Evolutionary conservation across 148 eudicot species (phyloP), one percentile per base, ranked within the genome.

Genomic region (Amaranthus palmeri): DNA sequence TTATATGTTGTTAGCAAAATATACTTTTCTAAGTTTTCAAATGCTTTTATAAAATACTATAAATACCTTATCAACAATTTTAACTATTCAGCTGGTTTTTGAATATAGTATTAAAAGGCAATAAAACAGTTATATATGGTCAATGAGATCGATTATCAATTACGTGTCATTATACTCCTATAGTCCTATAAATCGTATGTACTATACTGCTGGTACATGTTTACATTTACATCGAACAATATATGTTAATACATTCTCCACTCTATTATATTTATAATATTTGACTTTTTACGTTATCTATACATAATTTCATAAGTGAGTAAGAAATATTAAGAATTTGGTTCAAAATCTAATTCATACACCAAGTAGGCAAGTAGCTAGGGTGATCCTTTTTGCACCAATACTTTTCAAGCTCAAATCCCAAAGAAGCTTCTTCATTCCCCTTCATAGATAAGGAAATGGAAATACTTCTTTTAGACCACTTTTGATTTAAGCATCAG

Each of bases 401-500:
- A 57, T 72, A 47, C 79, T 68, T 75, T 72, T 73, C 71, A 25
- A 74, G 80, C 82, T 72, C 67, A 45, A 67, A 80, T 77, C 63
- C 76, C 79, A 7, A 78, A 75, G 83, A 86, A 77, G 85, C 92
- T 86, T 80, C 87, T 67, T 66, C 40, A 65, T 72, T 18, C 12
- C 58, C 69, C 56, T 80, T 78, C 54, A 56, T 74, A 40, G 53
- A 69, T 65, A 65, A 5, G 12, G 36, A 25, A n/a, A n/a, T 72
- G 73, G 68, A 65, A 62, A 66, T 61, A 25, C 36, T 25, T 25
- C 36, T 25, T 25, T 25, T 12, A 2, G 49, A 65, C 58, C 7
- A 50, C 51, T 49, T 65, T 58, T 47, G 61, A 68, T 15, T 42
- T 25, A 67, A 80, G 96, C 77, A 90, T 90, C 90, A 72, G 92